A percentile compares a stretch with the other conserved stretches of the same genome.
These are phyloP conservation scores for Pholiota conissans DNA, from an alignment of 768 basidiomycete genomes.

Conservation along the genomic window DNA sequence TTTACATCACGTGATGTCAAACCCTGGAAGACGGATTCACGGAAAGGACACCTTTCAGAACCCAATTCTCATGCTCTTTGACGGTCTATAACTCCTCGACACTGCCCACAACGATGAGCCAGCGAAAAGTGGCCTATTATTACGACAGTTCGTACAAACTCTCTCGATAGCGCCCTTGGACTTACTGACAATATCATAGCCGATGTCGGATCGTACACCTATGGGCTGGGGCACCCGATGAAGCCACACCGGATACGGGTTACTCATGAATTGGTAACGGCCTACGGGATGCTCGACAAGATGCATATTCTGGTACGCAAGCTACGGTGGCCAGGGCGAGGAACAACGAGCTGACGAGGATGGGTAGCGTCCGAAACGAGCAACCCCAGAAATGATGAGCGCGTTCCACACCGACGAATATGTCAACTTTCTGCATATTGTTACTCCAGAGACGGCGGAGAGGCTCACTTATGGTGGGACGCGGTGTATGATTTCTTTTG, in stretches of 20 bases:
- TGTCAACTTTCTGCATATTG: slow-evolving; percentile 84
- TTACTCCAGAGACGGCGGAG: slow-evolving; percentile 89
- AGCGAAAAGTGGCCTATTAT: slow-evolving; percentile 76
- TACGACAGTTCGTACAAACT: slow-evolving; percentile 58
- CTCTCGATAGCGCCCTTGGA: not conserved
- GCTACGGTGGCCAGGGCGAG: not conserved
- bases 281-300: slow-evolving; percentile 91
- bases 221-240: slow-evolving; percentile 90
- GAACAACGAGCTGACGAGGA: not conserved
- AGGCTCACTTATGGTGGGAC: slow-evolving; percentile 83
- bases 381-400: slow-evolving; percentile 79
- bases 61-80: too few relatives aligned
- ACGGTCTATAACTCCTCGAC: not conserved
- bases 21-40: too few relatives aligned
- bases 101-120: slow-evolving; percentile 37
- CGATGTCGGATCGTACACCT: slow-evolving; percentile 74
- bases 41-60: too few relatives aligned
- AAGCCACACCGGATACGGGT: slow-evolving; percentile 95
- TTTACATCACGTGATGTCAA: too few relatives aligned
- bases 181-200: slow-evolving; percentile 39
- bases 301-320: slow-evolving; percentile 86
- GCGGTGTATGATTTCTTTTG: slow-evolving; percentile 60
- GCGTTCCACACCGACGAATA: slow-evolving; percentile 99
- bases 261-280: slow-evolving; percentile 87
- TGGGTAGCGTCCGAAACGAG: slow-evolving; percentile 64